Base-by-base conservation (phyloP, 352 stramenopile genomes). In the Phytophthora pini region DNA sequence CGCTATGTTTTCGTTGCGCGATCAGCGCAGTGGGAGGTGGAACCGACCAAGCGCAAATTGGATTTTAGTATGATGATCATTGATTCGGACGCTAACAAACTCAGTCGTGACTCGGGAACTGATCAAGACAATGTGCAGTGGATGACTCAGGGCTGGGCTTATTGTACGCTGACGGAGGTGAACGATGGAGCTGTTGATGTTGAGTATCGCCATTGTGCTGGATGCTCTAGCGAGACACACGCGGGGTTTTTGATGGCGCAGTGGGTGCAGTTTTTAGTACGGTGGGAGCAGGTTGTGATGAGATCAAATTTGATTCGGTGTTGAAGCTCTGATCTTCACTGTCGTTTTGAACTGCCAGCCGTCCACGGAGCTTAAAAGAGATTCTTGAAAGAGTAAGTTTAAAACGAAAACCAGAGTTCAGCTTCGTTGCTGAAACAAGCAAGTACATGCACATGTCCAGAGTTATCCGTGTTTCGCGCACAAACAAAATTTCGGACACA, bases 241-340 rank as follows among this genome's bases (percentile, higher is more conserved):
- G 74, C 74, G 20, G 60, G 65, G 38, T 68, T 72, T 27, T 31
- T 84, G 26, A 73, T 84, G 62, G 63, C 79, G 22, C 74, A 87
- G 38, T 79, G 66, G 39, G 61, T 65, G 48, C 67, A 67, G 52
- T 76, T 84, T 39, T 65, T 77, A 43, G 71, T 80, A 36, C 72
- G 72, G 4, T 83, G 74, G 77, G 77, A 86, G 59, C 72, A 83
- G 49, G 29, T 76, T 26, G 26, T 43, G 6, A 27, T 61, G 4
- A 82, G 82, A 22, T 13, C 45, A 12, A 51, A 51, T 29, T 11
- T 51, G 15, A 26, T 49, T 20, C 12, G 8, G 6, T 49, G 20
- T 32, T 49, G 15, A 47, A 6, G 38, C 12, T 43, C 8, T 20
- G 17, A 20, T 20, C 17, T 20, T 20, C 17, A 20, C 17, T 20